Evolutionary conservation across 2,329 filamentous ascomycete species (phyloP), one percentile per base, ranked within the genome.

Genomic region (Nemania serpens): DNA sequence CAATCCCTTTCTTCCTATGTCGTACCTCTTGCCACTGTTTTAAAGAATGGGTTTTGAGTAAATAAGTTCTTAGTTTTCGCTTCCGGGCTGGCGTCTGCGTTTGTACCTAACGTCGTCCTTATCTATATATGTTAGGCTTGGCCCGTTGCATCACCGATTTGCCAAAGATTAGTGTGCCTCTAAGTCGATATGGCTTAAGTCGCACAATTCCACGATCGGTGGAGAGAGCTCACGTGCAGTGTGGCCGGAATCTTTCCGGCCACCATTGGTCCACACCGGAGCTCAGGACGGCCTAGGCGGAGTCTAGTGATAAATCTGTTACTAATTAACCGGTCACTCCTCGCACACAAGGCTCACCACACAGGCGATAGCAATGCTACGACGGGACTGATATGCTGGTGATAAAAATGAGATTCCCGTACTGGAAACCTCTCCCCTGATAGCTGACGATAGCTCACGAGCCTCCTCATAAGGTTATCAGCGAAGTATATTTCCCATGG

Each of bases 161-260:
- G 18, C 29, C 41, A 25, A 48, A 50, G n/a, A n/a, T 25, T 37
- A 17, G 37, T 39, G 17, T 13, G 20, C 50, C 33, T n/a, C 47
- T 15, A 17, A 52, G 29, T 25, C 25, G 39, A 42, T 50, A 42
- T 43, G 11, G 48, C 42, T n/a, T 29, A 34, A 20, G 46, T 12
- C 36, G 41, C 41, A 36, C n/a, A n/a, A n/a, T n/a, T 33, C 18
- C 6, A 47, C 29, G 10, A 18, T 34, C 15, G 33, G 45, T 47
- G 48, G 54, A 39, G 63, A 29, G 53, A n/a, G 34, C 51, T 63
- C 63, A 58, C 55, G 57, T 63, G 63, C 57, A 39, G 12, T n/a
- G 51, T 65, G 63, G 63, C 63, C 63, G 63, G 63, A 65, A 65
- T 51, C 34, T 12, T 65, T 65, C 63, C 63, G 63, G 63, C 63